A percentile compares a stretch with the other conserved stretches of the same genome.
These are phyloP conservation scores for Zymoseptoria tritici DNA, from an alignment of 2,329 filamentous ascomycete genomes.

Conservation along the genomic window DNA sequence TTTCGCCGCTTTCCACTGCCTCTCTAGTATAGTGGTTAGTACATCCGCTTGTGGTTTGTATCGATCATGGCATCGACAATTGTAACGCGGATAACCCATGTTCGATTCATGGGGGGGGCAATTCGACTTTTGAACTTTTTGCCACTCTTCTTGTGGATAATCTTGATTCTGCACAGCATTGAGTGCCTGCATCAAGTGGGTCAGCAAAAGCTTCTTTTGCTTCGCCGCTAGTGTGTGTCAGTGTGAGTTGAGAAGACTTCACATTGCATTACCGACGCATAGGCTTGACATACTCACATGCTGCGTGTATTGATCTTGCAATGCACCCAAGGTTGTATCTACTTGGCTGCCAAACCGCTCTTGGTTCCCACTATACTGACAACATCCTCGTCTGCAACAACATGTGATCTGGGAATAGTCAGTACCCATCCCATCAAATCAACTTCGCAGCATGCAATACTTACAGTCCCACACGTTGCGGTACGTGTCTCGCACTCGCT, in stretches of 20 bases:
- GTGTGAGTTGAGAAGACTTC: background rate
- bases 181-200: background rate
- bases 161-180: background rate
- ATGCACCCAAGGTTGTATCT: background rate
- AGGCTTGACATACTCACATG: background rate
- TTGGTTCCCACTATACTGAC: constrained; percentile 53
- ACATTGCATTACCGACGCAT: background rate
- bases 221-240: no score
- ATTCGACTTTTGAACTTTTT: background rate
- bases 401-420: constrained; percentile 47
- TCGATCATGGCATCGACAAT: background rate
- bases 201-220: background rate
- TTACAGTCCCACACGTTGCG: constrained; percentile 78
- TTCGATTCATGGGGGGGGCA: constrained; percentile 9
- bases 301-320: background rate
- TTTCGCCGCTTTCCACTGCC: background rate
- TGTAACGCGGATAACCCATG: constrained; percentile 5
- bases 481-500: constrained; percentile 87
- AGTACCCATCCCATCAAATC: background rate
- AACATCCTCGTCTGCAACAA: constrained; percentile 64
- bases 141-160: background rate
- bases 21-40: constrained; percentile 9
- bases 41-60: constrained; percentile 6
- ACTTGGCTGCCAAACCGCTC: constrained; percentile 27
- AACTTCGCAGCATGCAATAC: background rate